Percentiles rank a stretch among this genome's conserved stretches.
These are phyloP conservation scores for Byssochlamys sp. DNA, from an alignment of 2,329 filamentous ascomycete species.

Conservation along the genomic window DNA sequence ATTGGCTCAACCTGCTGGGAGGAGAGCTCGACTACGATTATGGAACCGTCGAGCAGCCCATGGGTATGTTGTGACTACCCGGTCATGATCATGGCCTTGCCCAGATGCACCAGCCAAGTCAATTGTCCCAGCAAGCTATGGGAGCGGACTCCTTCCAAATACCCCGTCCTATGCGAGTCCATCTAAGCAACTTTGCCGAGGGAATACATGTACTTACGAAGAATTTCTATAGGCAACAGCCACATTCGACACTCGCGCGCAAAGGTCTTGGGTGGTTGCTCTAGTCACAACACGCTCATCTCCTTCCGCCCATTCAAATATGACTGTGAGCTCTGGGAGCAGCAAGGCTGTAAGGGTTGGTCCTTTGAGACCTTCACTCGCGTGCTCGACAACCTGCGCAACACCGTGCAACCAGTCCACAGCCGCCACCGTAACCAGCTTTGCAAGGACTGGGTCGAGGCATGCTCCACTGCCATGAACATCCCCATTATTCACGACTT, in stretches of 20 bases:
- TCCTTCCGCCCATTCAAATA: slow-evolving; percentile 86
- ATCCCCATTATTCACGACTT: slow-evolving; percentile 79
- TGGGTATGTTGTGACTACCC: slow-evolving; percentile 38
- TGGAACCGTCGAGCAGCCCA: slow-evolving; percentile 78
- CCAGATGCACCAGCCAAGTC: neutral
- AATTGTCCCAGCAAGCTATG: neutral
- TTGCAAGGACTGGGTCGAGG: slow-evolving; percentile 78
- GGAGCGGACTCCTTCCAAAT: neutral
- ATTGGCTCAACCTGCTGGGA: slow-evolving; percentile 77
- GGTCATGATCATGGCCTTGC: neutral
- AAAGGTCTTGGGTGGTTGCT: slow-evolving; percentile 86
- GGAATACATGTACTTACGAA: neutral
- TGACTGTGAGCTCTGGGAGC: slow-evolving; percentile 76
- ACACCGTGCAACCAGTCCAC: slow-evolving; percentile 84
- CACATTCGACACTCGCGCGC: slow-evolving; percentile 85
- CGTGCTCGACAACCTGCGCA: slow-evolving; percentile 71
- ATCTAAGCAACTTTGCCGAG: neutral
- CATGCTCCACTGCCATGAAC: slow-evolving; percentile 66
- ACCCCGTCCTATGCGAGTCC: neutral
- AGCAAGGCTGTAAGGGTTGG: slow-evolving; percentile 74
- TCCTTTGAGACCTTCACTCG: slow-evolving; percentile 75
- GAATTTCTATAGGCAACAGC: slow-evolving; percentile 58
- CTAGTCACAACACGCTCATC: slow-evolving; percentile 87
- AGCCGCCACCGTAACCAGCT: slow-evolving; percentile 78
- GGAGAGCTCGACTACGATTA: slow-evolving; percentile 89